Evolutionary conservation across 345 rosid species (phyloP), one percentile per base, ranked within the genome.

Genomic region (Hibiscus syriacus): DNA sequence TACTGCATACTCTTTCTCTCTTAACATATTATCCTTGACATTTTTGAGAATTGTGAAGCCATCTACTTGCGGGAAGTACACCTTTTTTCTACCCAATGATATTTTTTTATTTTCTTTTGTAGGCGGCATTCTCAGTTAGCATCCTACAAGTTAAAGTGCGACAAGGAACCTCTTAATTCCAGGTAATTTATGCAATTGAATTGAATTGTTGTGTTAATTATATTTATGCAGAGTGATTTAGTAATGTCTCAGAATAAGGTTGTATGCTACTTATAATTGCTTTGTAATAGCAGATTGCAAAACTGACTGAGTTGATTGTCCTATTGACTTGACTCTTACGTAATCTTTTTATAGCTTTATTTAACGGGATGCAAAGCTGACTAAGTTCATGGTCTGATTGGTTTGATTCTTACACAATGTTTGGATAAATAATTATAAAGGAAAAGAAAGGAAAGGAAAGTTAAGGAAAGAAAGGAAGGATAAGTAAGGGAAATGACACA

Each of bases 81-180:
- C 36, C 72, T 54, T 16, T n/a, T 50, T 49, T 3, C 38, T 63
- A 48, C 56, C 64, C 7, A 43, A 57, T 50, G 39, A 5, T 52
- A n/a, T 19, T 50, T n/a, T n/a, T 50, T 50, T 50, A 22, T 73
- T 3, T 71, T 68, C 56, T 70, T 36, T 61, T 80, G 77, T 86
- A 95, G 98, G 90, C 86, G 97, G 78, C 78, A 84, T 68, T 79
- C 82, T 69, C 90, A 78, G 8, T 74, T 84, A 76, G 71, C 81
- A 66, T 78, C 92, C 69, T 95, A 92, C 87, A 92, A 83, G 76
- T 83, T 95, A 85, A 92, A 90, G 88, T 90, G 97, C 70, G 98
- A 92, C 68, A 87, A 87, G 81, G 98, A 95, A 62, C 80, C 85
- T 70, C 72, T 92, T 46, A 95, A 86, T 79, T 88, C 98, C 62